Conservation (phyloP, 345 rosid genomes). For the Pistacia integerrima region DNA sequence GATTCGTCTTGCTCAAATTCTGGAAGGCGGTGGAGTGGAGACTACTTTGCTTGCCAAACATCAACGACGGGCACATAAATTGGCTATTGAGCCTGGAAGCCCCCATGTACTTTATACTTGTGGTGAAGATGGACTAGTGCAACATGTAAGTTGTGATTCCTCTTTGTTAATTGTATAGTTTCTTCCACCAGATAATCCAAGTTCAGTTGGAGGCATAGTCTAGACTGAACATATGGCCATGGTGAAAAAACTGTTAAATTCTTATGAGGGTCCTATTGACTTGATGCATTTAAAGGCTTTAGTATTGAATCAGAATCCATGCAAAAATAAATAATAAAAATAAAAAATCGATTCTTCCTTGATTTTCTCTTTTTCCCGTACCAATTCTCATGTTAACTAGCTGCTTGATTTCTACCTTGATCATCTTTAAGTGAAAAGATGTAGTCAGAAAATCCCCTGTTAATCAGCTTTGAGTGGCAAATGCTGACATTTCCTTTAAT, state of each 20-base stretch:
- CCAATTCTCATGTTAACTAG: not conserved
- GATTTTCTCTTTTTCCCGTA: not conserved
- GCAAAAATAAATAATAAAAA: not conserved
- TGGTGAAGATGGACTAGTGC: constrained; percentile 93
- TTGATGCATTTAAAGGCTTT: not conserved
- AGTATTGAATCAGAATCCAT: not conserved
- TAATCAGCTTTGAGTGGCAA: not conserved
- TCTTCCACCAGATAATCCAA: not conserved
- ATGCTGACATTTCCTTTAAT: constrained; percentile 13
- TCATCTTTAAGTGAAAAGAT: not conserved
- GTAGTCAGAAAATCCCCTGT: not conserved
- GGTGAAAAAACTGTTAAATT: not conserved
- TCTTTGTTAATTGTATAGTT: constrained; percentile 4
- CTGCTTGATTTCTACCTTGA: not conserved
- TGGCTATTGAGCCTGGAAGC: constrained; percentile 91
- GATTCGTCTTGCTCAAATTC: constrained; percentile 80
- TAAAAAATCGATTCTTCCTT: no score
- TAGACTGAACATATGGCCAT: not conserved
- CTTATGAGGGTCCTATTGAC: not conserved
- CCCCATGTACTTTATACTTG: constrained; percentile 79
- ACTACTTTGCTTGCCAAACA: constrained; percentile 63
- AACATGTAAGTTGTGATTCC: constrained; percentile 62
- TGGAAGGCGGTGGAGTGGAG: constrained; percentile 62
- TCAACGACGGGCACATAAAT: constrained; percentile 68
- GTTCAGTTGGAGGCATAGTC: constrained; percentile 1